Conservation (phyloP, 495 filamentous ascomycete species). For the Haplographium delicatum region DNA sequence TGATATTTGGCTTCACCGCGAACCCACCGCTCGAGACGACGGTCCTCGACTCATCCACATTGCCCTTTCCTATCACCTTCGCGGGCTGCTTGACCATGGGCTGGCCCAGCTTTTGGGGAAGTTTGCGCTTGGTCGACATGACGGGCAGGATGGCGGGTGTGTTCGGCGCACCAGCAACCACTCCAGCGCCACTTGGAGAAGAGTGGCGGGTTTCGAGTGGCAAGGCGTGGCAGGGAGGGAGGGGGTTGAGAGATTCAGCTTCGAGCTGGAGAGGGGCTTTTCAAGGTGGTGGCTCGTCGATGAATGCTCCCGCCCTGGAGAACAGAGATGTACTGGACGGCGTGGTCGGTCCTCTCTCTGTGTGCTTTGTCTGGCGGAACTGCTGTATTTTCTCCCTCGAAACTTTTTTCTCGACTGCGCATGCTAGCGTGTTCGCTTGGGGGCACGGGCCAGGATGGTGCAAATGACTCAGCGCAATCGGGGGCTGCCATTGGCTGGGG, state of each 20-base stretch:
- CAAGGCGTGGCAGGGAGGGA: not conserved
- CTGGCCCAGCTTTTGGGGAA: slow-evolving; percentile 39
- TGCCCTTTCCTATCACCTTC: slow-evolving; percentile 52
- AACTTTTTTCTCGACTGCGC: too few relatives aligned
- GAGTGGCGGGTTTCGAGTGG: not conserved
- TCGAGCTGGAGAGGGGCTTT: not conserved
- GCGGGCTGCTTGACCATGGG: slow-evolving; percentile 52
- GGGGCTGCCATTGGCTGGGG: too few relatives aligned
- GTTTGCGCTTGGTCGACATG: slow-evolving; percentile 52
- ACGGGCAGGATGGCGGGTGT: too few relatives aligned
- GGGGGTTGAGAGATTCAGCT: not conserved
- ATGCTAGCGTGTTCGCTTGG: too few relatives aligned
- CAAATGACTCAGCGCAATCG: too few relatives aligned
- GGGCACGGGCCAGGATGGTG: too few relatives aligned
- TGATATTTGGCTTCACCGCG: slow-evolving; percentile 11
- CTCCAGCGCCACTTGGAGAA: not conserved
- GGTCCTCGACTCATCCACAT: slow-evolving; percentile 70
- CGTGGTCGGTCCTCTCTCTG: too few relatives aligned
- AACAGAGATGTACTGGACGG: not conserved
- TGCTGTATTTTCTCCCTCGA: too few relatives aligned
- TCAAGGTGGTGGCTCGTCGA: not conserved
- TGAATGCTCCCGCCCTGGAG: not conserved
- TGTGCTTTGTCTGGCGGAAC: too few relatives aligned
- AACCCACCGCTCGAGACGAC: slow-evolving; percentile 46
- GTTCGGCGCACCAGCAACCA: too few relatives aligned